phyloP scores from a whole-genome alignment of 169 alveolate genomes.

The Pseudocohnilembus persalinus region DNA sequence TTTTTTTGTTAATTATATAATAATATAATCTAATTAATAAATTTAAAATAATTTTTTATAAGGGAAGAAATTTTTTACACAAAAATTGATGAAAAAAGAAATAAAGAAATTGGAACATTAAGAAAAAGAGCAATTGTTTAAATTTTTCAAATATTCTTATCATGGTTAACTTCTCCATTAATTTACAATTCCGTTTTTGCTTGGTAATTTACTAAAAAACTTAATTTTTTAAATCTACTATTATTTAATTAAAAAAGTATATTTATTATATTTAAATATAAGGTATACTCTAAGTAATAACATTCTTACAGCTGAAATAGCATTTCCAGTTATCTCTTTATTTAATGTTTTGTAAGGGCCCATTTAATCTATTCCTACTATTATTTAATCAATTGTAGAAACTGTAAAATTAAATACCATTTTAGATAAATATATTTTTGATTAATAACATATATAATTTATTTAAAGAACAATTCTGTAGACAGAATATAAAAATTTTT shows the following conservation, averaged over 20 bases:
- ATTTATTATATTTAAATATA: too few species aligned
- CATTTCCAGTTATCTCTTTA: slow-evolving; percentile 48
- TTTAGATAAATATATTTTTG: too few species aligned
- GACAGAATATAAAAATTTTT: slow-evolving; percentile 54
- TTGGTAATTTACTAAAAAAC: too few species aligned
- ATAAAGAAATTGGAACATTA: slow-evolving; percentile 49
- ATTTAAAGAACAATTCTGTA: slow-evolving; percentile 34
- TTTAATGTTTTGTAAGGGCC: slow-evolving; percentile 52
- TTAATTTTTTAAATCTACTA: too few species aligned
- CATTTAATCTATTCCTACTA: slow-evolving; percentile 44
- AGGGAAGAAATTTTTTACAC: slow-evolving; percentile 44
- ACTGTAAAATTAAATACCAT: slow-evolving; percentile 7
- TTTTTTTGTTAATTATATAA: background rate
- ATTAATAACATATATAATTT: too few species aligned
- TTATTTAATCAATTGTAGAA: slow-evolving; percentile 47
- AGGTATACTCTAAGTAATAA: slow-evolving; percentile 43
- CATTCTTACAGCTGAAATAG: slow-evolving; percentile 41
- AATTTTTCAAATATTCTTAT: slow-evolving; percentile 40
- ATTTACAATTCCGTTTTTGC: slow-evolving; percentile 55
- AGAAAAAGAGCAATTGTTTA: slow-evolving; percentile 30
- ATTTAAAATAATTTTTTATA: too few species aligned
- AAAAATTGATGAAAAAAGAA: slow-evolving; percentile 43
- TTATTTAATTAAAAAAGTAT: too few species aligned
- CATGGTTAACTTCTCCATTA: slow-evolving; percentile 54
- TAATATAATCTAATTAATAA: too few species aligned